Percentiles rank a stretch among this genome's conserved stretches.
Evolutionary conservation across 1,284 basidiomycete species (phyloP).

Genomic region (Cryptococcus maquisensis): DNA sequence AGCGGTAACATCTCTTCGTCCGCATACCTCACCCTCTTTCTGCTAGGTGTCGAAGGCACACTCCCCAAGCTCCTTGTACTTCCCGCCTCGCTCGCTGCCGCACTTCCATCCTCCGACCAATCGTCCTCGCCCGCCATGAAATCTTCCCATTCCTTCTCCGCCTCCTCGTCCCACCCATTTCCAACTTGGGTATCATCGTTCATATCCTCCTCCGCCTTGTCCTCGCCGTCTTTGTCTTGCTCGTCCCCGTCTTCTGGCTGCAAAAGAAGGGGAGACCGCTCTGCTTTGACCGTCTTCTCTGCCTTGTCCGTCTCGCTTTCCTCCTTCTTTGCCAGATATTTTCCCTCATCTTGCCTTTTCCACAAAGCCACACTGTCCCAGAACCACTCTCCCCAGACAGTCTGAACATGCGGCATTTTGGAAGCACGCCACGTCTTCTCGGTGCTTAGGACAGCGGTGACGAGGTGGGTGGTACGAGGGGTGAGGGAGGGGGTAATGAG

Average conservation of each 20-base stretch:
- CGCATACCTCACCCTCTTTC: slow-evolving; percentile 41
- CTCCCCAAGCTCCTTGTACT: not conserved
- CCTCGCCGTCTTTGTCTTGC: slow-evolving; percentile 40
- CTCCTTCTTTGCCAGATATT: slow-evolving; percentile 17
- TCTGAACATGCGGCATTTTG: slow-evolving; percentile 63
- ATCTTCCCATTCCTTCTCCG: slow-evolving; percentile 21
- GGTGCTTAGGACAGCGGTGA: slow-evolving; percentile 85
- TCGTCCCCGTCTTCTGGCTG: not conserved
- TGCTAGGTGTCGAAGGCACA: slow-evolving; percentile 26
- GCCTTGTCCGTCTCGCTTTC: not conserved
- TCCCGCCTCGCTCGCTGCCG: not conserved
- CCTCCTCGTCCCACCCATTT: slow-evolving; percentile 24
- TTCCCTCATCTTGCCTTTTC: slow-evolving; percentile 48
- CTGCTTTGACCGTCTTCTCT: not conserved
- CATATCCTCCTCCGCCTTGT: slow-evolving; percentile 19
- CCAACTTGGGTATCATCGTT: slow-evolving; percentile 22
- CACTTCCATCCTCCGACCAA: not conserved
- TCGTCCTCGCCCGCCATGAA: slow-evolving; percentile 21
- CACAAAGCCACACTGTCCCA: slow-evolving; percentile 78
- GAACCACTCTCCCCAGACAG: slow-evolving; percentile 87
- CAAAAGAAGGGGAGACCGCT: too few species aligned
- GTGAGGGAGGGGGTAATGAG: slow-evolving; percentile 66
- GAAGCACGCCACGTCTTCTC: slow-evolving; percentile 81
- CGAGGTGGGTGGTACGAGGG: slow-evolving; percentile 76
- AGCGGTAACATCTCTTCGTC: slow-evolving; percentile 40